Percentiles rank a stretch among this genome's conserved stretches.
Conservation (phyloP, 2,329 filamentous ascomycete genomes). For the Sarocladiaceae sp. region DNA sequence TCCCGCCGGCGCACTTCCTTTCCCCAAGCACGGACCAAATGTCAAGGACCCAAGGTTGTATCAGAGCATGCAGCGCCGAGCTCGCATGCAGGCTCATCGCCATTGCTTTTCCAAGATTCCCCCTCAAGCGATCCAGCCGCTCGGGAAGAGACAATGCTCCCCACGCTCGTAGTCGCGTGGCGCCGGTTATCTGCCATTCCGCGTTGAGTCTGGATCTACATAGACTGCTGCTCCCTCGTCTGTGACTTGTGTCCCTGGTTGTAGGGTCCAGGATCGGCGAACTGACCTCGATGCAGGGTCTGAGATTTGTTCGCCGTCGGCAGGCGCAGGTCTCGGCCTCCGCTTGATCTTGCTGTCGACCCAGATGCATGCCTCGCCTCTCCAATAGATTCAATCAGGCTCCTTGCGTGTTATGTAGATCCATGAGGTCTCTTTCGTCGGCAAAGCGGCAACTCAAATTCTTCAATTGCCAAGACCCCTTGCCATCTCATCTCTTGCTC, state of each 20-base stretch:
- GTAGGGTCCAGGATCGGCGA: neutral
- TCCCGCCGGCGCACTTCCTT: neutral
- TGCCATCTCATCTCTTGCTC: neutral
- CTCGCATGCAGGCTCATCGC: too few relatives aligned
- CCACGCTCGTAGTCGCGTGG: slow-evolving; percentile 4
- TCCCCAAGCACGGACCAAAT: neutral
- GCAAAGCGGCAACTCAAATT: neutral
- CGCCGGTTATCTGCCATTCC: slow-evolving; percentile 3
- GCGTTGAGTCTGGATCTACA: too few relatives aligned
- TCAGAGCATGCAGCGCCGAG: too few relatives aligned
- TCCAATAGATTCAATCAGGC: too few relatives aligned
- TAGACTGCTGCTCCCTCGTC: too few relatives aligned
- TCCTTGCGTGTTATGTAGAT: too few relatives aligned
- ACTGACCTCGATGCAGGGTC: too few relatives aligned
- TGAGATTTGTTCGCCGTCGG: neutral
- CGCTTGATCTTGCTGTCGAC: neutral
- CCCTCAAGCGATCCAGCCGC: neutral
- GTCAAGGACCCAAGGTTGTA: neutral
- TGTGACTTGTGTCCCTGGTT: neutral
- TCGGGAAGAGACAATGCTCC: neutral
- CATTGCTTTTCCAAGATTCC: too few relatives aligned
- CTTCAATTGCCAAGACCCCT: neutral
- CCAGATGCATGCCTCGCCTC: neutral
- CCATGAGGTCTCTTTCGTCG: neutral
- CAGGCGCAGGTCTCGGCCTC: neutral